Evolutionary conservation across 192 early-diverging fungal genomes (phyloP), one percentile per base, ranked within the genome.

Genomic region (Linnemannia hyalina): DNA sequence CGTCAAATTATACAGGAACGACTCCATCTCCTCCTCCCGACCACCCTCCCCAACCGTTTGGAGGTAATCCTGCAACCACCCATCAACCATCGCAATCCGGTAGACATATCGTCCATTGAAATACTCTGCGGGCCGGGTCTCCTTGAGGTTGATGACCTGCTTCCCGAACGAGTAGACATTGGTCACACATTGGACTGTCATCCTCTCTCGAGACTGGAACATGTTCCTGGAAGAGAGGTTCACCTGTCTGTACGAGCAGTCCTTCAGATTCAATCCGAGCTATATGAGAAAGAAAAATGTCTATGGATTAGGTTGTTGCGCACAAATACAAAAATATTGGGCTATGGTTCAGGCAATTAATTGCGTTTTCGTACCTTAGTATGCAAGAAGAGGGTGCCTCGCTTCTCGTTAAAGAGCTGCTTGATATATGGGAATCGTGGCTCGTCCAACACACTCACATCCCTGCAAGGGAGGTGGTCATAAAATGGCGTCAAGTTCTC

Each of bases 131-230:
- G 88, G 90, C 38, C 89, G 89, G 4, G 83, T 80, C 76, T 92
- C 91, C 40, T 82, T 84, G 13, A 87, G 75, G 41, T 89, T 75
- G 1, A 90, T 44, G 1, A 89, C 85, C 13, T 89, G 74, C 7
- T 89, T 83, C 15, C 89, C 91, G 72, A 89, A 92, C 3, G 91
- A 92, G 54, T 88, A 90, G 11, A 90, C 89, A 18, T 82, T 88
- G 18, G 88, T 90, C 2, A 75, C 80, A 69, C 91, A 92, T 72
- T 85, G 79, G 44, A 92, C 79, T 9, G 90, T 89, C 46, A 87
- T 80, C 23, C 81, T 74, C 18, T 90, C 82, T 1, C 70, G 75
- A 0, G 91, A 88, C 54, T 92, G 88, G 70, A 88, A 90, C 54
- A 90, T 77, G n/a, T 85, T 85, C 44, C 70, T 68, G 20, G 78